Conservation (phyloP, 345 rosid genomes). For the Eucalyptus curtisii region DNA sequence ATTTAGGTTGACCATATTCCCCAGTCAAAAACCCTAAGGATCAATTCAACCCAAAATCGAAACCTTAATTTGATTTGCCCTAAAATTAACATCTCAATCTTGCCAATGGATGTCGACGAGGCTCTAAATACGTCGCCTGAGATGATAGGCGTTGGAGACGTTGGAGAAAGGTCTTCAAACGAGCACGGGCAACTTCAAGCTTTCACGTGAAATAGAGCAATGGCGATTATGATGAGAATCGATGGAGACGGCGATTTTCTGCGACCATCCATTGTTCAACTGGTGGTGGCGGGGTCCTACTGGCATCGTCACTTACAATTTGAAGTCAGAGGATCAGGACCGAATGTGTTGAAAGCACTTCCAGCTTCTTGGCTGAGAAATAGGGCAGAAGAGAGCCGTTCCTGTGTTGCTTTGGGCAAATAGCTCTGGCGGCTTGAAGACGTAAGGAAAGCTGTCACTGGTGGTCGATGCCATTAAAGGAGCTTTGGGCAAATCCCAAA, state of each 20-base stretch:
- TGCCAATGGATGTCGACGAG: not conserved
- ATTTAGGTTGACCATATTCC: not conserved
- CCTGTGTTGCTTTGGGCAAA: not conserved
- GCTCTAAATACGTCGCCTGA: too few relatives aligned
- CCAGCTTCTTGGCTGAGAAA: not conserved
- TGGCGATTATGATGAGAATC: not conserved
- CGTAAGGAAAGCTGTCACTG: not conserved
- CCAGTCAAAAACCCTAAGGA: fast-evolving
- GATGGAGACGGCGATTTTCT: not conserved
- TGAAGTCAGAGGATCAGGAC: not conserved
- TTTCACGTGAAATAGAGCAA: too few relatives aligned
- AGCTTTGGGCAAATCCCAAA: not conserved
- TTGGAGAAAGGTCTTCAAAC: too few relatives aligned
- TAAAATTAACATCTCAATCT: not conserved
- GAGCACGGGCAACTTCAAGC: too few relatives aligned
- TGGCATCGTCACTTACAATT: not conserved
- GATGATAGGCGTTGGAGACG: too few relatives aligned
- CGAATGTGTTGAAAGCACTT: not conserved
- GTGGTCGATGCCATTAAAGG: not conserved
- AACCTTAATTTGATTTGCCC: not conserved
- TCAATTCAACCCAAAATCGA: not conserved
- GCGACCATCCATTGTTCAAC: not conserved
- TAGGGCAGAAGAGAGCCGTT: not conserved
- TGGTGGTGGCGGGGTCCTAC: not conserved
- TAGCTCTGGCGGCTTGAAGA: not conserved